A percentile compares a stretch with the other conserved stretches of the same genome.
Conservation (phyloP, 2,329 filamentous ascomycete species). For the Tolypocladium cylindrosporum region DNA sequence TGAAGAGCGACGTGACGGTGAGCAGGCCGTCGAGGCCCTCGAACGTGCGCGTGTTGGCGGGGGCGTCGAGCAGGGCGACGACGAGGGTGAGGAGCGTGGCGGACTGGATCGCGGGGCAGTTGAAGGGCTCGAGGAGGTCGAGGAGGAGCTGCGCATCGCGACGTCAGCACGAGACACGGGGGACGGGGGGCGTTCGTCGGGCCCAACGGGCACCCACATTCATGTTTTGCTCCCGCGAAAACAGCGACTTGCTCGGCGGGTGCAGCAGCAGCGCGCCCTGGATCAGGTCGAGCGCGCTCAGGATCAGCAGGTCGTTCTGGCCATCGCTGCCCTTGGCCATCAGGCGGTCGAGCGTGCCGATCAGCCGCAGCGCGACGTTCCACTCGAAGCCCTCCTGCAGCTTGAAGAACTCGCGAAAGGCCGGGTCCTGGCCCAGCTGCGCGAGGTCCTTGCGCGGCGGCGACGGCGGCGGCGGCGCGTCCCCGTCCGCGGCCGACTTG, state of each 20-base stretch:
- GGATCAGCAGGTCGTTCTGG: slow-evolving; percentile 78
- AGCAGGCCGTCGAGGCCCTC: slow-evolving; percentile 86
- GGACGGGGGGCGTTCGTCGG: background rate
- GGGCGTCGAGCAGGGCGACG: slow-evolving; percentile 75
- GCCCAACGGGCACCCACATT: slow-evolving; percentile 48
- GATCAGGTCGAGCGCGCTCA: slow-evolving; percentile 78
- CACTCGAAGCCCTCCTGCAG: slow-evolving; percentile 95
- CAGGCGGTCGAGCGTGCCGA: slow-evolving; percentile 76
- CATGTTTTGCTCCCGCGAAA: slow-evolving; percentile 87
- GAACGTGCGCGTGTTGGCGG: slow-evolving; percentile 82
- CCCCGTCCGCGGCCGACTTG: slow-evolving; percentile 9
- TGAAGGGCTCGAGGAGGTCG: slow-evolving; percentile 85
- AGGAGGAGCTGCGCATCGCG: slow-evolving; percentile 57
- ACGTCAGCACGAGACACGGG: background rate
- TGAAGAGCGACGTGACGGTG: slow-evolving; percentile 87
- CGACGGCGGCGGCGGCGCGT: slow-evolving; percentile 23
- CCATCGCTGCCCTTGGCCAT: slow-evolving; percentile 74
- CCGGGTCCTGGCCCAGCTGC: slow-evolving; percentile 70
- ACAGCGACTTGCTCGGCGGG: slow-evolving; percentile 78
- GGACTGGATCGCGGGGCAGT: slow-evolving; percentile 86
- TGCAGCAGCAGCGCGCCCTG: slow-evolving; percentile 85
- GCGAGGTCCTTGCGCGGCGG: slow-evolving; percentile 51
- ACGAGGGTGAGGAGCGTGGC: slow-evolving; percentile 85
- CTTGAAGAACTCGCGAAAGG: slow-evolving; percentile 93
- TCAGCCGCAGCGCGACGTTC: slow-evolving; percentile 84